Evolutionary conservation across 2,329 filamentous ascomycete genomes (phyloP), one percentile per base, ranked within the genome.

Genomic region (Phyllosticta citrichinensis): DNA sequence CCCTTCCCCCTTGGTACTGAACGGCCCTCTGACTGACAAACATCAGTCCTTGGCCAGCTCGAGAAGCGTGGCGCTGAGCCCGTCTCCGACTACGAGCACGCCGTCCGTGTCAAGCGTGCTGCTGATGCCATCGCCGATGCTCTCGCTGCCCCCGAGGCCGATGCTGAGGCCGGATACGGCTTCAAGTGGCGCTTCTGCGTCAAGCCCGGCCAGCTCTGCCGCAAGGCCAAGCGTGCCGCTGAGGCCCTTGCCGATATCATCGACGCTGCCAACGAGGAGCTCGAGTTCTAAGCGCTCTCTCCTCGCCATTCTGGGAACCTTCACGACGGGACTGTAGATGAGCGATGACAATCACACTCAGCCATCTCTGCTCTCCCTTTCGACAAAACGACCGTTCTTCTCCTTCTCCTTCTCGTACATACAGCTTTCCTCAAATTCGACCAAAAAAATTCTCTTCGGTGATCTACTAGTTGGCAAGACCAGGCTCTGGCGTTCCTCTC

Each of bases 171-270:
- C 27, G 27, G 27, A 6, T 30, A 30, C 27, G 60, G 62, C 33
- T 22, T 55, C 60, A 2, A 65, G 24, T 53, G 60, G 12, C 30
- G 69, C 5, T 72, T 70, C 65, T 79, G 78, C 67, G 64, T 71
- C 63, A 67, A 70, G 47, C 69, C 69, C 30, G 77, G 77, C 35
- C 69, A 75, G 65, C 64, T 71, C 24, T 81, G 79, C 74, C 74
- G 70, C 68, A 75, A 76, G 66, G 71, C 72, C 60, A 76, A 75
- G 68, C 76, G 75, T 64, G 73, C 73, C 19, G 73, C 73, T 54
- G 71, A 74, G 56, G 72, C 72, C 12, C 67, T 75, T 27, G 68
- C 75, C 33, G 64, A 70, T 17, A 71, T 71, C 62, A 59, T 67
- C 61, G n/a, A n/a, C 40, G 14, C 40, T 5, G 40, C 40, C 40